phyloP scores from a whole-genome alignment of 306 rosid genomes.

The Urtica urens region DNA sequence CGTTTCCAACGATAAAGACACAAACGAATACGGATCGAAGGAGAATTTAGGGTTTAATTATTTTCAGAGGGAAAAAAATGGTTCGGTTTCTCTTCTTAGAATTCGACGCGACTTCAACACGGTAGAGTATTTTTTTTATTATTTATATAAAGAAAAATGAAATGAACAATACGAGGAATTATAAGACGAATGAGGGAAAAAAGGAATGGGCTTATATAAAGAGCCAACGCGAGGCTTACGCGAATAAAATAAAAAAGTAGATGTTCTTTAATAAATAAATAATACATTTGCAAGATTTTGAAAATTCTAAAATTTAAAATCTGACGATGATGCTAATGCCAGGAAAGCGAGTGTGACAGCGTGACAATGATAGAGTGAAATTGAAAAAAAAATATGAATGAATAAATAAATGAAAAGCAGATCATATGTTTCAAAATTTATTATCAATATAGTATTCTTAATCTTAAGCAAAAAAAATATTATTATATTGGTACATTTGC shows the following conservation, averaged over 20 bases:
- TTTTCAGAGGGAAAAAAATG: neutral
- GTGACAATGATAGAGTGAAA: neutral
- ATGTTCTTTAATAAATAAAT: neutral
- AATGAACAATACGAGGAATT: constrained; percentile 46
- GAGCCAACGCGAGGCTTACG: constrained; percentile 17
- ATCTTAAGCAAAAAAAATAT: neutral
- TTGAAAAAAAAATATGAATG: neutral
- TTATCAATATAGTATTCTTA: constrained; percentile 13
- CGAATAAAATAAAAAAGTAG: neutral
- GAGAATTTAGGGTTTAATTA: neutral
- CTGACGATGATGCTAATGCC: neutral
- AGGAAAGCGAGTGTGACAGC: constrained; percentile 18
- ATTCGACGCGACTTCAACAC: constrained; percentile 65
- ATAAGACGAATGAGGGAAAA: constrained; percentile 14
- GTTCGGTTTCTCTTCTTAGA: constrained; percentile 7
- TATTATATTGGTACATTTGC: neutral
- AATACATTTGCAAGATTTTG: neutral
- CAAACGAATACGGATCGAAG: neutral
- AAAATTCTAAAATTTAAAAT: neutral
- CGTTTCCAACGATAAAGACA: too few relatives aligned
- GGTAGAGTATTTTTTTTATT: constrained; percentile 22
- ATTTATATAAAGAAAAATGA: neutral
- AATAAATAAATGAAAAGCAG: neutral
- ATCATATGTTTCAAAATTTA: neutral
- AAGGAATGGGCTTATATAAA: constrained; percentile 9